Evolutionary conservation across 1,284 basidiomycete species (phyloP).

Genomic region (Testicularia cyperi): DNA sequence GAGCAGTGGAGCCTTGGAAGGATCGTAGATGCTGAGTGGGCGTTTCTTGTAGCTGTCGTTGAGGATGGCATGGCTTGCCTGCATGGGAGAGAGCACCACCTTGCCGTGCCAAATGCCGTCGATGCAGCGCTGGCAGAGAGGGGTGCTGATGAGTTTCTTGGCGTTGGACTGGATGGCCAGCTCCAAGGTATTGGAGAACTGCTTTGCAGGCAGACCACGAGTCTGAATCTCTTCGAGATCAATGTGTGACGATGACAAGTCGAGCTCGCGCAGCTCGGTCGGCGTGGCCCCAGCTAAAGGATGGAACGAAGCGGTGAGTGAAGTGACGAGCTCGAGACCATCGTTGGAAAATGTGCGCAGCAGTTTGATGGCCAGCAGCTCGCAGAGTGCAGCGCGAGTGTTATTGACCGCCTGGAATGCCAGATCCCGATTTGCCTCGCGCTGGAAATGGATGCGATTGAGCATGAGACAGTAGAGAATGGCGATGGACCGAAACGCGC

Average conservation of each 20-base stretch:
- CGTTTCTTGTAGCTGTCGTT: conserved; percentile 84
- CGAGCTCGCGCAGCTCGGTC: conserved; percentile 21
- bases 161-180: conserved; percentile 51
- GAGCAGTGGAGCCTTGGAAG: conserved; percentile 82
- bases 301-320: conserved; percentile 84
- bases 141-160: conserved; percentile 51
- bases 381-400: conserved; percentile 78
- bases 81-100: conserved; percentile 39
- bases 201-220: conserved; percentile 20
- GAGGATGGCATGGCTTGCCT: conserved; percentile 46
- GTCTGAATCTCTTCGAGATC: conserved; percentile 16
- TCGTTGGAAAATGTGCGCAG: conserved; percentile 65
- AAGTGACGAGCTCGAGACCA: conserved; percentile 72
- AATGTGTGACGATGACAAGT: conserved; percentile 17
- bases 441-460: conserved; percentile 81
- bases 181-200: conserved; percentile 47
- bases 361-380: conserved; percentile 80
- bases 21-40: conserved; percentile 90
- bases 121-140: conserved; percentile 51
- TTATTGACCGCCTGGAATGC: conserved; percentile 67
- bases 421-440: conserved; percentile 63
- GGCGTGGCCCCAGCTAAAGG: conserved; percentile 65
- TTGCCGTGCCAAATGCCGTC: conserved; percentile 51
- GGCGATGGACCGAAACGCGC: conserved; percentile 61
- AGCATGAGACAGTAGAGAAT: conserved; percentile 85